Evolutionary conservation across 2,329 filamentous ascomycete species (phyloP).

Genomic region (Paecilomyces niveus): DNA sequence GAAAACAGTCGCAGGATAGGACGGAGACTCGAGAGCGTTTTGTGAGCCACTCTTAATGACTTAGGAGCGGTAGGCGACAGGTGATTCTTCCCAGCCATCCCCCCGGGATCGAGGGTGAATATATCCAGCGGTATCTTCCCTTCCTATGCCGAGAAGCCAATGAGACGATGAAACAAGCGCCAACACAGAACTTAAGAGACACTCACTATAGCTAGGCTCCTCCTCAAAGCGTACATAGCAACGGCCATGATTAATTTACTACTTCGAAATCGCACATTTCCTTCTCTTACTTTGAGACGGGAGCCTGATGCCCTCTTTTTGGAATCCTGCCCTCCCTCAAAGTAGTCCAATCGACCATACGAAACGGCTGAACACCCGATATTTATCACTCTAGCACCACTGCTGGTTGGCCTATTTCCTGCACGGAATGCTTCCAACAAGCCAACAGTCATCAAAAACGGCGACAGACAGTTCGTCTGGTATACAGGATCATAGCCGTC

Average conservation of each 20-base stretch:
- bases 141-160: slow-evolving; percentile 13
- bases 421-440: slow-evolving; percentile 29
- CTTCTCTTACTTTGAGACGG: slow-evolving; percentile 21
- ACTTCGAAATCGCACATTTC: slow-evolving; percentile 23
- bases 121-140: slow-evolving; percentile 29
- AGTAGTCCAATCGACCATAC: slow-evolving; percentile 24
- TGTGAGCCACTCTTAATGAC: slow-evolving; percentile 23
- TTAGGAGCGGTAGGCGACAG: slow-evolving; percentile 17
- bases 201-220: slow-evolving; percentile 28
- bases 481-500: slow-evolving; percentile 31
- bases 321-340: slow-evolving; percentile 16
- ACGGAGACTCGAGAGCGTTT: slow-evolving; percentile 25
- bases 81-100: slow-evolving; percentile 18
- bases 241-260: slow-evolving; percentile 28
- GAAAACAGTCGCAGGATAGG: slow-evolving; percentile 28
- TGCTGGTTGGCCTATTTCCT: slow-evolving; percentile 21
- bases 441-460: slow-evolving; percentile 28
- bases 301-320: slow-evolving; percentile 16
- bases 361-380: slow-evolving; percentile 27
- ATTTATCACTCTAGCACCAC: slow-evolving; percentile 28
- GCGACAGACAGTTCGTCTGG: slow-evolving; percentile 30
- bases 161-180: not conserved
- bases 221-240: slow-evolving; percentile 29
- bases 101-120: slow-evolving; percentile 28
- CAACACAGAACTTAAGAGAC: not conserved